Evolutionary conservation across 148 eudicot genomes (phyloP).

Genomic region (Rhododendron ovatum): DNA sequence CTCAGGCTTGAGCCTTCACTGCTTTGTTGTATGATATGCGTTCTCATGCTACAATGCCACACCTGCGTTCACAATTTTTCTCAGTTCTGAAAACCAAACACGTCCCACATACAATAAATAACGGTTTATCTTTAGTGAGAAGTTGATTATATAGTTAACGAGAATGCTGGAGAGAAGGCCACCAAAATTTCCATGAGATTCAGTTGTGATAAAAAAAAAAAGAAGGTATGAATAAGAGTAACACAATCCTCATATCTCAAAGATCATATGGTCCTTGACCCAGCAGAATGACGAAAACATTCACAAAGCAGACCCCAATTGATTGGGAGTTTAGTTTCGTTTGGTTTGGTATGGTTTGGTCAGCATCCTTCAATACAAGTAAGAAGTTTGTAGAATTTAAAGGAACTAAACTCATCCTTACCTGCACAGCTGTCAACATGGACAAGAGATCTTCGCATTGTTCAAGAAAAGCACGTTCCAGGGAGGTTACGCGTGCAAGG

Average conservation of each 20-base stretch:
- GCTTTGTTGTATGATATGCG: constrained; percentile 50
- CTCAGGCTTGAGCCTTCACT: constrained; percentile 21
- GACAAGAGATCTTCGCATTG: constrained; percentile 63
- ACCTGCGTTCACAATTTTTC: constrained; percentile 41
- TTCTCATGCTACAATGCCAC: constrained; percentile 63
- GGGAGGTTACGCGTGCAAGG: constrained; percentile 37
- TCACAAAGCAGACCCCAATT: neutral
- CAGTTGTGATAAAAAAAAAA: neutral
- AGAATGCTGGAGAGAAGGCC: neutral
- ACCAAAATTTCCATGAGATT: neutral
- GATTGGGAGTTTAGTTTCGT: neutral
- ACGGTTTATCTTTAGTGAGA: neutral
- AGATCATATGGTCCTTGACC: neutral
- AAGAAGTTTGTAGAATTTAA: neutral
- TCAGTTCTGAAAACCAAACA: neutral
- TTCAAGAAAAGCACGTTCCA: constrained; percentile 48
- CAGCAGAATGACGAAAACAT: neutral
- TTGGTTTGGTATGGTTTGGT: neutral
- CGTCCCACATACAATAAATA: neutral
- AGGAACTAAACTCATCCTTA: constrained; percentile 15
- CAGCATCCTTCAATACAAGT: neutral
- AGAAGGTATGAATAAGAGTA: neutral
- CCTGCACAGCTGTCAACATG: constrained; percentile 62
- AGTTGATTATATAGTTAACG: neutral
- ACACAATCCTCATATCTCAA: too few relatives aligned